A percentile compares a stretch with the other conserved stretches of the same genome.
These are phyloP conservation scores for Trypanosoma grayi DNA, from an alignment of 208 protist species.

Conservation along the genomic window DNA sequence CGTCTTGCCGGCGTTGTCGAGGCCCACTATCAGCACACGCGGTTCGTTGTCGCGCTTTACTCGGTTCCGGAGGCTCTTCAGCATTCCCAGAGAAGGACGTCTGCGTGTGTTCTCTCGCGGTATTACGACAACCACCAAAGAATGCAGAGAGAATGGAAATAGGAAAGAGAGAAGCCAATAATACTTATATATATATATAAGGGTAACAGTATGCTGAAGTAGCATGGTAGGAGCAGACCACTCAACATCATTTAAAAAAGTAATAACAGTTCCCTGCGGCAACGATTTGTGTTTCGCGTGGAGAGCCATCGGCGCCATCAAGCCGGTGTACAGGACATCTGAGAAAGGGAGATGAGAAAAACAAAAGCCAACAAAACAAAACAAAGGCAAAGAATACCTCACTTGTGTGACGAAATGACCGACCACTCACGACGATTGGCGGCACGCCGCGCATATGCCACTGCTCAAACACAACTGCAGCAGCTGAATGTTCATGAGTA, in stretches of 20 bases:
- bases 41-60: conserved; percentile 92
- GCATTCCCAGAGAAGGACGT: conserved; percentile 37
- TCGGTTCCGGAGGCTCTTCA: conserved; percentile 81
- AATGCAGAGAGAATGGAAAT: conserved; percentile 1
- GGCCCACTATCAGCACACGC: conserved; percentile 93
- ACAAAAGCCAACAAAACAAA: too few species aligned
- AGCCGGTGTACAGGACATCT: too few species aligned
- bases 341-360: neutral
- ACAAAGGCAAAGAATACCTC: too few species aligned
- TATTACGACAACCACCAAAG: neutral
- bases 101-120: conserved; percentile 3
- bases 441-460: conserved; percentile 16
- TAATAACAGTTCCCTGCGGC: too few species aligned
- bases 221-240: too few species aligned
- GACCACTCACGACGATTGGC: neutral
- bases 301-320: too few species aligned
- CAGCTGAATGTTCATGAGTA: conserved; percentile 5
- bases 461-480: conserved; percentile 21
- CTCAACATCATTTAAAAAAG: too few species aligned
- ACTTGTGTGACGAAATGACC: too few species aligned
- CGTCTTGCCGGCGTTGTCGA: conserved; percentile 97
- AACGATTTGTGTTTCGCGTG: too few species aligned
- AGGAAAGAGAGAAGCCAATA: conserved; percentile 2
- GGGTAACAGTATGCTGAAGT: too few species aligned
- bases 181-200: too few species aligned